A percentile compares a stretch with the other conserved stretches of the same genome.
Evolutionary conservation across 331 rosid species (phyloP).

Genomic region (Arachis monticola): DNA sequence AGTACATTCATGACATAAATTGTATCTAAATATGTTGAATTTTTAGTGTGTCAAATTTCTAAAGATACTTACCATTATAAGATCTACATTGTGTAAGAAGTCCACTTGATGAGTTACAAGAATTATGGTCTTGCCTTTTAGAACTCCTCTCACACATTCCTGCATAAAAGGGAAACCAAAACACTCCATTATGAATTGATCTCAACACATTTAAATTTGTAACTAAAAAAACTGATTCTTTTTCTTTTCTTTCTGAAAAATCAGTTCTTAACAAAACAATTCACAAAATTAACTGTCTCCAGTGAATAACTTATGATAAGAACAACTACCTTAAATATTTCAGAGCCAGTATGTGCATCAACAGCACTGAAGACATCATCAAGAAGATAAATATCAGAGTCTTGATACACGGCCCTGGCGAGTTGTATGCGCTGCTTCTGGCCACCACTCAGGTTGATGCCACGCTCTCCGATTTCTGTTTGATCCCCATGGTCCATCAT

Average conservation of each 20-base stretch:
- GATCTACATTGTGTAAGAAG: conserved; percentile 85
- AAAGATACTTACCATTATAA: conserved; percentile 58
- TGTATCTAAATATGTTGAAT: neutral
- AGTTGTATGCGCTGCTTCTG: conserved; percentile 96
- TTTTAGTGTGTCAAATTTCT: too few species aligned
- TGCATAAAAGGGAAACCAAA: conserved; percentile 38
- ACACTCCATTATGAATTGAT: neutral
- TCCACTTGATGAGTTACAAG: conserved; percentile 96
- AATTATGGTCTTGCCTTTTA: conserved; percentile 75
- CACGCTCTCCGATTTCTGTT: conserved; percentile 96
- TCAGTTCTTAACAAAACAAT: too few species aligned
- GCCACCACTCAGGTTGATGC: conserved; percentile 94
- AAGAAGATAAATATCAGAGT: conserved; percentile 83
- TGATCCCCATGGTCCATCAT: conserved; percentile 94
- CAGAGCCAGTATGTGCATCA: conserved; percentile 95
- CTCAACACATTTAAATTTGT: neutral
- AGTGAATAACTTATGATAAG: neutral
- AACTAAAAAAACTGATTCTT: neutral
- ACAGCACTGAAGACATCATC: conserved; percentile 95
- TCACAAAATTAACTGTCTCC: too few species aligned
- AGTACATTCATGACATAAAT: too few species aligned
- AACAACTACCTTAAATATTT: conserved; percentile 75
- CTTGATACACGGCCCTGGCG: conserved; percentile 90
- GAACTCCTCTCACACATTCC: conserved; percentile 86
- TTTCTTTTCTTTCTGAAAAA: too few species aligned